Conservation (phyloP, 208 protist genomes). For the Wallacemonas sp. region DNA sequence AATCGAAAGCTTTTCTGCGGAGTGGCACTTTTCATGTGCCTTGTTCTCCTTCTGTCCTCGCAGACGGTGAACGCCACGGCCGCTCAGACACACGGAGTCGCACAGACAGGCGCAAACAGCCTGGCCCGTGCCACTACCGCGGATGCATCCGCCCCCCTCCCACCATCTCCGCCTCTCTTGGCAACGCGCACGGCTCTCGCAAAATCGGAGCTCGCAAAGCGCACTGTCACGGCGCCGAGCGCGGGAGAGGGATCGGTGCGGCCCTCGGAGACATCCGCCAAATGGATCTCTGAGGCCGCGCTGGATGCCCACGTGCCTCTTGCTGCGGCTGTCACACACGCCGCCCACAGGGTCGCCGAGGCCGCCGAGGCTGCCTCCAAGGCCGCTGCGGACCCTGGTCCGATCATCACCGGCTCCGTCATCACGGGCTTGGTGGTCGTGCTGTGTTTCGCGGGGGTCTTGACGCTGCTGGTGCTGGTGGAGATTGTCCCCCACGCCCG, state of each 20-base stretch:
- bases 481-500: conserved; percentile 20
- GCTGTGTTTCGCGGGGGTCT: conserved; percentile 26
- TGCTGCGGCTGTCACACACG: neutral
- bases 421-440: conserved; percentile 31
- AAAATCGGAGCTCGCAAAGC: conserved; percentile 18
- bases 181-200: neutral
- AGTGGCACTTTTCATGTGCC: conserved; percentile 12
- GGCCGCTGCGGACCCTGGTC: conserved; percentile 14
- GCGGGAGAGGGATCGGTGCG: neutral
- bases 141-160: neutral
- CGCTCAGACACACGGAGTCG: neutral
- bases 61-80: neutral
- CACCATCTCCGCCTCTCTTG: neutral
- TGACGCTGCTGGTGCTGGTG: conserved; percentile 30
- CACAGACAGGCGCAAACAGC: neutral
- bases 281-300: neutral
- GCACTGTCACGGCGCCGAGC: neutral
- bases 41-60: conserved; percentile 9
- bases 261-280: conserved; percentile 1
- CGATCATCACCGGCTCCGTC: conserved; percentile 29
- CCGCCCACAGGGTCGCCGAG: neutral
- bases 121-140: neutral
- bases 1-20: conserved; percentile 8
- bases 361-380: neutral
- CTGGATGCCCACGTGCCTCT: neutral